These are phyloP conservation scores for Suillus subaureus DNA, from an alignment of 768 basidiomycete genomes.

Conservation along the genomic window DNA sequence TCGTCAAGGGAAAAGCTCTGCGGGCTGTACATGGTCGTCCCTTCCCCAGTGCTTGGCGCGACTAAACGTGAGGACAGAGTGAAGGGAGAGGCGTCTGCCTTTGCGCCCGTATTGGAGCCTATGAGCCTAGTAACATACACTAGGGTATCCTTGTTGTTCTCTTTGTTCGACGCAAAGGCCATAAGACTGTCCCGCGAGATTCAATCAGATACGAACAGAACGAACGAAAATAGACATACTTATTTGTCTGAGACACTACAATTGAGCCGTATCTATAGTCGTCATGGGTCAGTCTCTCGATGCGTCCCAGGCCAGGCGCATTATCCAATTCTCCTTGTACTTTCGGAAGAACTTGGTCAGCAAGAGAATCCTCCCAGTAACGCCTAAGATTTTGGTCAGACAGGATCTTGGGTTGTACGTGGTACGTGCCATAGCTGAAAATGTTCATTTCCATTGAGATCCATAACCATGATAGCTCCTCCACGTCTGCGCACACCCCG, in stretches of 20 bases:
- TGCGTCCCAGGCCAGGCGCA: constrained; percentile 39
- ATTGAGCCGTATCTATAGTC: constrained; percentile 33
- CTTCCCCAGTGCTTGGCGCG: constrained; percentile 33
- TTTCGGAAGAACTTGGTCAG: constrained; percentile 29
- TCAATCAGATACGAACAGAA: constrained; percentile 1
- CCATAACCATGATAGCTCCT: constrained; percentile 42
- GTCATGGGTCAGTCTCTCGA: constrained; percentile 46
- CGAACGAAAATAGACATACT: constrained; percentile 23
- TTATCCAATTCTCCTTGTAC: constrained; percentile 43
- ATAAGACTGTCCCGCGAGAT: constrained; percentile 32
- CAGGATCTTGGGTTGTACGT: neutral
- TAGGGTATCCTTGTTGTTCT: constrained; percentile 40
- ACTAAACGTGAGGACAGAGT: constrained; percentile 36
- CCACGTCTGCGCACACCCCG: constrained; percentile 38
- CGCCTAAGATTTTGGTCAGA: constrained; percentile 29
- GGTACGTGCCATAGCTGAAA: constrained; percentile 42
- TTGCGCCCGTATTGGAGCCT: constrained; percentile 35
- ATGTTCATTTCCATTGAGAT: constrained; percentile 42
- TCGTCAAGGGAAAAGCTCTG: constrained; percentile 41
- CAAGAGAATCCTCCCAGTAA: constrained; percentile 42
- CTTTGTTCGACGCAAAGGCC: constrained; percentile 44
- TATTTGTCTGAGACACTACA: constrained; percentile 38
- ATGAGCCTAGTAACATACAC: constrained; percentile 36
- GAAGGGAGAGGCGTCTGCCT: constrained; percentile 30
- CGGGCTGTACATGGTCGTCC: constrained; percentile 36